A percentile compares a stretch with the other conserved stretches of the same genome.
phyloP scores from a whole-genome alignment of 116 monocot genomes.

The Cymodocea nodosa region DNA sequence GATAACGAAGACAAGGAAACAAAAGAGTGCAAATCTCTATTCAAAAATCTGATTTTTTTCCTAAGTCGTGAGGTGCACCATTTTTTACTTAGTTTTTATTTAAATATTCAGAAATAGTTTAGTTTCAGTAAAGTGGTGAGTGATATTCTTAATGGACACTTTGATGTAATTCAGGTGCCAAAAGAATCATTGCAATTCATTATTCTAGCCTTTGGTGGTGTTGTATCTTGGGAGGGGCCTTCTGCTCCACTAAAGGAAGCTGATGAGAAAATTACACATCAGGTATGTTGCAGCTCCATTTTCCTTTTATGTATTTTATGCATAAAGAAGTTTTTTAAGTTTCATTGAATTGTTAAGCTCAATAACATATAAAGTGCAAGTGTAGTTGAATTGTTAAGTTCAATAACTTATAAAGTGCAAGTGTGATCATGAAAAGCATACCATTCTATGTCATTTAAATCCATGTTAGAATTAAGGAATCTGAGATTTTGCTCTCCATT shows the following conservation, averaged over 20 bases:
- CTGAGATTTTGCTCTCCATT: too few relatives aligned
- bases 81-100: not conserved
- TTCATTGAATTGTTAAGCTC: not conserved
- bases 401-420: too few relatives aligned
- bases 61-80: constrained; percentile 74
- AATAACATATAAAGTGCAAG: not conserved
- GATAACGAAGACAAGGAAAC: constrained; percentile 75
- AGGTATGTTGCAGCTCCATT: constrained; percentile 33
- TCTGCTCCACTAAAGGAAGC: constrained; percentile 64
- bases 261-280: constrained; percentile 76
- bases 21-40: constrained; percentile 70
- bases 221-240: constrained; percentile 95
- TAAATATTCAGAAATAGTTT: not conserved
- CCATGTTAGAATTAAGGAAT: too few relatives aligned
- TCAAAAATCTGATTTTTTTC: constrained; percentile 74
- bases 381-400: too few relatives aligned
- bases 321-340: not conserved
- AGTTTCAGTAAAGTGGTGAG: not conserved
- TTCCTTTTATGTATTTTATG: not conserved
- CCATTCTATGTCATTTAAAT: too few relatives aligned
- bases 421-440: too few relatives aligned
- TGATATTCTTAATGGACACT: not conserved
- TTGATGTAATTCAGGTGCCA: constrained; percentile 44
- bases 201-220: constrained; percentile 91
- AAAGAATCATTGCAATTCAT: constrained; percentile 80